Evolutionary conservation across 2,329 filamentous ascomycete genomes (phyloP), one percentile per base, ranked within the genome.

Genomic region (Paecilomyces sp.): DNA sequence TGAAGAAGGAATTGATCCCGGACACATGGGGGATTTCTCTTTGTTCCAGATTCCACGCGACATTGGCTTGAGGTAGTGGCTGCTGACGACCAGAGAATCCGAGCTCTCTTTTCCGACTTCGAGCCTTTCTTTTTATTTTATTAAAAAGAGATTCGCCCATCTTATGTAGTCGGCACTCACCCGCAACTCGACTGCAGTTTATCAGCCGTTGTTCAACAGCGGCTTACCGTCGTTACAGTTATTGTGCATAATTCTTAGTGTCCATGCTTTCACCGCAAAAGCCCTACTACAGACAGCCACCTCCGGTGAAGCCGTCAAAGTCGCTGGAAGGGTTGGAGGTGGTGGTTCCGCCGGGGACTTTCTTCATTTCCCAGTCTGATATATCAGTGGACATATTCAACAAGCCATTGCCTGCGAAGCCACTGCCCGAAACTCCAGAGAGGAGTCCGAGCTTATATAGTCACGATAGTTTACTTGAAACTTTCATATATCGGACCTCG

Each of bases 271-370:
- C 65, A n/a, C 63, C 62, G 41, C 63, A 60, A 8, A 64, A 63
- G 50, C 54, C 62, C 34, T 59, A 63, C 24, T 54, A 61, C 33
- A 67, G 70, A 54, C 66, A 65, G 57, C 64, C 71, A 31, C 73
- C 73, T 7, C 73, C 73, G 24, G 64, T 74, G 24, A 68, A 67
- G 51, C 70, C 69, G 2, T 74, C 71, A 25, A 68, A 66, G 36
- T 75, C 74, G 8, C 66, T 76, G 8, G 71, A 74, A 63, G 74
- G 73, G 9, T 62, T 76, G 28, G 74, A 76, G 56, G 66, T 66
- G 58, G 72, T 73, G 6, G 63, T 76, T 9, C 73, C 72, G 25
- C 73, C 73, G 9, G 61, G 57, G 8, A 51, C 51, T n/a, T 64
- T 54, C 57, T 55, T 57, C 63, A 51, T 51, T 57, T 41, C 72